These are phyloP conservation scores for Mycena vitilis DNA, from an alignment of 768 basidiomycete genomes.

Conservation along the genomic window DNA sequence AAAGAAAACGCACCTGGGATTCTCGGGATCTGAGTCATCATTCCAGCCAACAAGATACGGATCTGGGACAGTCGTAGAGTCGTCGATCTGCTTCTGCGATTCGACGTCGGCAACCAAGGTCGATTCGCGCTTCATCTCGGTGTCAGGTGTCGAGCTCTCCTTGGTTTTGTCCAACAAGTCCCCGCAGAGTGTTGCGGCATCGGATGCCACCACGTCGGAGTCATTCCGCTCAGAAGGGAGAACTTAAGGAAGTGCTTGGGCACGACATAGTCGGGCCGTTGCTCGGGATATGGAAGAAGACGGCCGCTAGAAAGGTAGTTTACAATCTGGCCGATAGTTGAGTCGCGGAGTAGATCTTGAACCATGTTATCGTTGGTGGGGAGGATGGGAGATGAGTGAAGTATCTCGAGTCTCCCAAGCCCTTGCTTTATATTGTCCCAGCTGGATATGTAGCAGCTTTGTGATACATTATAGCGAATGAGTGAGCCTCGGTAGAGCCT, in stretches of 20 bases:
- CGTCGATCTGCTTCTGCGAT: conserved; percentile 20
- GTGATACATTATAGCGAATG: neutral
- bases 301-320: conserved; percentile 41
- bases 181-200: conserved; percentile 28
- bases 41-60: conserved; percentile 42
- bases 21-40: conserved; percentile 43
- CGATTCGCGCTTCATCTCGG: conserved; percentile 23
- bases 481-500: neutral
- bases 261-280: conserved; percentile 33
- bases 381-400: neutral
- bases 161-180: conserved; percentile 14
- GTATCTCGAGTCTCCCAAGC: neutral
- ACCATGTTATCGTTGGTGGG: conserved; percentile 20
- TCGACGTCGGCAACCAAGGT: conserved; percentile 17
- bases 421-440: conserved; percentile 3
- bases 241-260: conserved; percentile 26
- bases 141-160: conserved; percentile 18
- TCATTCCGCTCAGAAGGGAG: conserved; percentile 21
- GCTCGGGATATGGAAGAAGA: conserved; percentile 37
- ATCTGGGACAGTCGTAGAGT: conserved; percentile 32
- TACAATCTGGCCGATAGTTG: conserved; percentile 44
- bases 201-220: conserved; percentile 26
- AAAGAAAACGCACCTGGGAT: conserved; percentile 37
- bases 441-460: neutral
- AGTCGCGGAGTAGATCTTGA: conserved; percentile 41